Conservation (phyloP, 148 eudicot genomes). For the Spergularia marina region DNA sequence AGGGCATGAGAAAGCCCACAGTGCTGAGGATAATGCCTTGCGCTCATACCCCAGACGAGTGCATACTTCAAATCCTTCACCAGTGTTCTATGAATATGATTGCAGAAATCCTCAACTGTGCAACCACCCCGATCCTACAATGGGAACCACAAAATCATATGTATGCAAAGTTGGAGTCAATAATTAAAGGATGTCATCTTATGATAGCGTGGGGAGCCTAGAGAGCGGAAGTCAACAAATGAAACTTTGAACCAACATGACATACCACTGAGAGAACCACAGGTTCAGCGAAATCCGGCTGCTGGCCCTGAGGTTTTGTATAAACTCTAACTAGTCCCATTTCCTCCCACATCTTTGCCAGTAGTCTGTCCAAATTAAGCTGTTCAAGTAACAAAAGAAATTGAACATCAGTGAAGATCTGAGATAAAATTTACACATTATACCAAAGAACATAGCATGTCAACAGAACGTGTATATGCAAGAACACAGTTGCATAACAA, state of each 20-base stretch:
- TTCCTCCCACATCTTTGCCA: slow-evolving; percentile 96
- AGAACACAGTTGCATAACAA: neutral
- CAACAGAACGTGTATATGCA: neutral
- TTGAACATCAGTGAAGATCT: neutral
- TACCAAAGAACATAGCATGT: neutral
- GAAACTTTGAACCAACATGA: slow-evolving; percentile 10
- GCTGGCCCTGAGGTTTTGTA: slow-evolving; percentile 99
- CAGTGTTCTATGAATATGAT: slow-evolving; percentile 85
- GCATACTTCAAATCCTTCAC: slow-evolving; percentile 94
- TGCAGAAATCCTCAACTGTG: slow-evolving; percentile 87
- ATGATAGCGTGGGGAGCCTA: neutral
- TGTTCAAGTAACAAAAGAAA: slow-evolving; percentile 36
- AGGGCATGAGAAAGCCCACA: slow-evolving; percentile 88
- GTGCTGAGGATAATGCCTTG: slow-evolving; percentile 96
- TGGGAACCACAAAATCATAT: slow-evolving; percentile 15
- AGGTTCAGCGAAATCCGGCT: slow-evolving; percentile 94
- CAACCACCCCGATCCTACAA: slow-evolving; percentile 95
- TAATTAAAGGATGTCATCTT: neutral
- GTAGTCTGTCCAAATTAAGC: slow-evolving; percentile 93
- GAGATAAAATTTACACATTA: neutral
- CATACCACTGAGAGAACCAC: slow-evolving; percentile 95
- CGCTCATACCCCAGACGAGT: slow-evolving; percentile 91
- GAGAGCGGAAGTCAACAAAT: slow-evolving; percentile 1
- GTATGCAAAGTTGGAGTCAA: neutral
- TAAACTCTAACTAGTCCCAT: slow-evolving; percentile 99